Evolutionary conservation across 2,329 filamentous ascomycete genomes (phyloP).

Genomic region (Penicillium sp.): DNA sequence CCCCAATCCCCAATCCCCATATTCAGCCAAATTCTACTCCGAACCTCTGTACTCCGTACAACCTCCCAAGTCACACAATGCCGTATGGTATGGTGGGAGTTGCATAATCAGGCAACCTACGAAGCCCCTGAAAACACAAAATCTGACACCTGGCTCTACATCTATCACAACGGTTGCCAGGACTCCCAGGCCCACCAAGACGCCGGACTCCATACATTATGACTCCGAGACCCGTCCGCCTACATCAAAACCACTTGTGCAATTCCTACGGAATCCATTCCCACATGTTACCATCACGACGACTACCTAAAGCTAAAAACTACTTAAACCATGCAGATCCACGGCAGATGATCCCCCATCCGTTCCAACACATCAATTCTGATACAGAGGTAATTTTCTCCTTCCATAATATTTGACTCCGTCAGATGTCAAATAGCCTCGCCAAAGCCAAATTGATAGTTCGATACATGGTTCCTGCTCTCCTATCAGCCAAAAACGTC

Average conservation of each 20-base stretch:
- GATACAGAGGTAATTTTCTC: conserved; percentile 12
- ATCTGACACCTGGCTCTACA: background rate
- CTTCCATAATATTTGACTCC: background rate
- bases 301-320: conserved; percentile 1
- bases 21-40: background rate
- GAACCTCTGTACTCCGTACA: background rate
- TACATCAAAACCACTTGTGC: conserved; percentile 1
- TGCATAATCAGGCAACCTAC: conserved; percentile 1
- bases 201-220: conserved; percentile 7
- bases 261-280: conserved; percentile 3
- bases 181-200: conserved; percentile 6
- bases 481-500: background rate
- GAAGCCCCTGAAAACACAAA: conserved; percentile 6
- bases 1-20: background rate
- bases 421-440: background rate
- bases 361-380: conserved; percentile 12
- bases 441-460: background rate
- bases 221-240: conserved; percentile 6
- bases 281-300: conserved; percentile 7
- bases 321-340: conserved; percentile 9
- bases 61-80: background rate
- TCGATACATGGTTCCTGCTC: background rate
- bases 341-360: conserved; percentile 1
- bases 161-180: conserved; percentile 12
- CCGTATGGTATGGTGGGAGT: background rate